These are phyloP conservation scores for Stagonosporopsis rhizophila DNA, from an alignment of 2,329 filamentous ascomycete genomes.

Conservation along the genomic window DNA sequence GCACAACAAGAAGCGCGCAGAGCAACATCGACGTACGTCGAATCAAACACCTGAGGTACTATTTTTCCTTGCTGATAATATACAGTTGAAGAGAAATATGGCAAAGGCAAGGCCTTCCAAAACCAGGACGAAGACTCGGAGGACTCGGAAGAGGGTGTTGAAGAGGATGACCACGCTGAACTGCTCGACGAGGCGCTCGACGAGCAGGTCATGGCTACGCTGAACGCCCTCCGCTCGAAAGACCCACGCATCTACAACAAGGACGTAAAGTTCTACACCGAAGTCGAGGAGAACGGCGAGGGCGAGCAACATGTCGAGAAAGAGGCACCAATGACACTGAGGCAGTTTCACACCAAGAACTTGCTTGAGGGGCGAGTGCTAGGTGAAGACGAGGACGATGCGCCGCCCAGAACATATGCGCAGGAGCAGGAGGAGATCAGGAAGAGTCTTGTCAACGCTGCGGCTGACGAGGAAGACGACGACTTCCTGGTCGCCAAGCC, in stretches of 20 bases:
- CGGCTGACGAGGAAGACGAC: conserved; percentile 65
- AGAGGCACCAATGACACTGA: conserved; percentile 83
- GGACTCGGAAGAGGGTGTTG: conserved; percentile 65
- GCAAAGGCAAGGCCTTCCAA: conserved; percentile 53
- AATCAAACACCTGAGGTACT: not conserved
- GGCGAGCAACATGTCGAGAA: conserved; percentile 60
- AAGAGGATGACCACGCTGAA: conserved; percentile 89
- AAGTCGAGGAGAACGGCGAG: conserved; percentile 62
- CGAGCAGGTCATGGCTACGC: conserved; percentile 82
- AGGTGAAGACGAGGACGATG: conserved; percentile 64
- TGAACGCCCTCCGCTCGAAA: conserved; percentile 86
- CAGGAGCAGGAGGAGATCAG: conserved; percentile 89
- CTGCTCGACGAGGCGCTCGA: conserved; percentile 86
- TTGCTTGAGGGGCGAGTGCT: conserved; percentile 74
- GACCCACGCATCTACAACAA: conserved; percentile 91
- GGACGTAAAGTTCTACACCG: conserved; percentile 76
- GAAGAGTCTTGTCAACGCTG: conserved; percentile 74
- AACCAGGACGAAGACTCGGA: conserved; percentile 60
- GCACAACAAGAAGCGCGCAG: conserved; percentile 96
- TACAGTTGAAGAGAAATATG: conserved; percentile 87
- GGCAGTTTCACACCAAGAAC: conserved; percentile 91
- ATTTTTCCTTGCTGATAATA: conserved; percentile 27
- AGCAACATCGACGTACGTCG: conserved; percentile 71
- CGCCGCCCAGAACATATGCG: conserved; percentile 73
- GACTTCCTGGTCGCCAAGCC: conserved; percentile 78